Evolutionary conservation across 495 filamentous ascomycete genomes (phyloP), one percentile per base, ranked within the genome.

Genomic region (Neurospora terricola): DNA sequence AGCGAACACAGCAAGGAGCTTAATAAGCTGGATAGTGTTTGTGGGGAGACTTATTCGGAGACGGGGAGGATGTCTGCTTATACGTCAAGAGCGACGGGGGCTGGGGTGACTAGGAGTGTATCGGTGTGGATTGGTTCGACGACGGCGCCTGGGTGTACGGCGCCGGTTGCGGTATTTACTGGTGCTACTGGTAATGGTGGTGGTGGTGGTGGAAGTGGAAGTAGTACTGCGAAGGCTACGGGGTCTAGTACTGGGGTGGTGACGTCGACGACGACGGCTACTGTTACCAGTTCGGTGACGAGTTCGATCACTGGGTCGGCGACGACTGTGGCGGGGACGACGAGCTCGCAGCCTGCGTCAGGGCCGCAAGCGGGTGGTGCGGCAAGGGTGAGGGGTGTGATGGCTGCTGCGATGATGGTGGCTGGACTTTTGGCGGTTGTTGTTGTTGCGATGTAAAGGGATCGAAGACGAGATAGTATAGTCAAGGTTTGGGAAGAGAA

Each of bases 391-490:
- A 34, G 23, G 23, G 78, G 78, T 34, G 54, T 79, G 27, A 66
- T 70, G 5, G 75, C 71, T 38, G 75, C 71, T 69, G 78, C 71
- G 23, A 54, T 77, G 10, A 75, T 74, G 38, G 45, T 71, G 21
- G 80, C 76, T 69, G 80, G 72, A 23, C 68, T 81, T 66, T 11
- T 80, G 27, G 80, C 74, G 21, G 75, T 74, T 42, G 73, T 78
- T 71, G 75, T 74, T 73, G 74, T 5, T 34, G 34, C 34, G 34
- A 2, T 34, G 34, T 34, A 5, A 34, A 34, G 34, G 3, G 34
- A 5, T 34, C 34, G 34, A 30, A 30, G 34, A 5, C 3, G 3
- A 34, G 34, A 34, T 34, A 3, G 0, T 5, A 34, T 34, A 3
- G 4, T 5, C 34, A 34, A 4, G 34, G 34, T 0, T 34, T 34